phyloP scores from a whole-genome alignment of 78 protist genomes.

The Fonticula alba region DNA sequence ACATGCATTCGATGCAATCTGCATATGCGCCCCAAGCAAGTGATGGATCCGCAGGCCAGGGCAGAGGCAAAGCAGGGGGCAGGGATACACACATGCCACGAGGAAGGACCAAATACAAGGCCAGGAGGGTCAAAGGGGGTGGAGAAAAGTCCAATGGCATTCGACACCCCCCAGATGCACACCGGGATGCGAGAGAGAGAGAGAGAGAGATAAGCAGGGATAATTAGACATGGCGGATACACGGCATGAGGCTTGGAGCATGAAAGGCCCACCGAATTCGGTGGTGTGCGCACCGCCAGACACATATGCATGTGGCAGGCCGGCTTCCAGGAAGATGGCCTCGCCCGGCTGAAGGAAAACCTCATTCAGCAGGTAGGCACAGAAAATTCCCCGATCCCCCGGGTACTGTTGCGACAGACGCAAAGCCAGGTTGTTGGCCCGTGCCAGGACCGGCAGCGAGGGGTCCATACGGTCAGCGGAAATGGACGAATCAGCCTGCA shows the following conservation, averaged over 20 bases:
- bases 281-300: slow-evolving; percentile 7
- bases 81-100: no score
- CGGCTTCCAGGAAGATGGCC: slow-evolving; percentile 70
- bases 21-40: no score
- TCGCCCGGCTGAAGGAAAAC: slow-evolving; percentile 58
- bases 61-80: slow-evolving; percentile 3
- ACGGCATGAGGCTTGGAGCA: not conserved
- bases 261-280: not conserved
- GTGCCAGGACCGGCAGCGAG: no score
- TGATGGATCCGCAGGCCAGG: no score
- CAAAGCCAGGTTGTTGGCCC: not conserved
- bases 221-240: not conserved
- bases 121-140: not conserved
- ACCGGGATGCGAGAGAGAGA: not conserved
- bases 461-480: no score
- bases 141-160: not conserved
- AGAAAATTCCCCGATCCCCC: slow-evolving; percentile 77
- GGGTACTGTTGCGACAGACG: slow-evolving; percentile 28
- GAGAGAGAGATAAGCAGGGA: not conserved
- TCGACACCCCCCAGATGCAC: not conserved
- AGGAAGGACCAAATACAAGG: not conserved
- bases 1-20: slow-evolving; percentile 93
- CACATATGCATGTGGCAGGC: slow-evolving; percentile 89
- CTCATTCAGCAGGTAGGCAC: slow-evolving; percentile 65
- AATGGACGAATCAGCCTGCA: no score